Percentiles rank a stretch among this genome's conserved stretches.
Evolutionary conservation across 495 filamentous ascomycete genomes (phyloP).

Genomic region (Sordaria brevicollis): DNA sequence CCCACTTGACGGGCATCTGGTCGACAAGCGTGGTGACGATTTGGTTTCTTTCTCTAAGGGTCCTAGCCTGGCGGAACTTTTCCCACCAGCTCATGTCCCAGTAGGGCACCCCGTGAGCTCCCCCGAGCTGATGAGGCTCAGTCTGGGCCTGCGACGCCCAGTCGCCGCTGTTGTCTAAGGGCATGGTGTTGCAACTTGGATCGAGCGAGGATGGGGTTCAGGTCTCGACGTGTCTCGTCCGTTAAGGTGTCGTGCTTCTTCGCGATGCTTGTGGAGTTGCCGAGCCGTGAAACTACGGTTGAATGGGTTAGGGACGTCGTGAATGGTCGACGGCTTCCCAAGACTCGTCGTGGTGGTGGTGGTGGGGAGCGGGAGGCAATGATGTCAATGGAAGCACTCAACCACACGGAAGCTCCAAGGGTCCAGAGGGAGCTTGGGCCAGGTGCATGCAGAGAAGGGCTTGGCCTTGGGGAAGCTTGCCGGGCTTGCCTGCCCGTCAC

Average conservation of each 20-base stretch:
- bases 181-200: background rate
- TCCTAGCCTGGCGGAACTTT: background rate
- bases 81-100: background rate
- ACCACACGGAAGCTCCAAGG: background rate
- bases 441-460: background rate
- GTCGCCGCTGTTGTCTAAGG: background rate
- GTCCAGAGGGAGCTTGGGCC: background rate
- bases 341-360: too few species aligned
- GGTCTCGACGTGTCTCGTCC: background rate
- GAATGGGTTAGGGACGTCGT: background rate
- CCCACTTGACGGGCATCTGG: slow-evolving; percentile 1
- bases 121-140: background rate
- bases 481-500: background rate
- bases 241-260: background rate
- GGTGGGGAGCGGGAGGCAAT: background rate
- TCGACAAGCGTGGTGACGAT: background rate
- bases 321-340: background rate
- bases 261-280: background rate
- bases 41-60: background rate
- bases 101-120: background rate
- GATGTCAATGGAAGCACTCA: background rate
- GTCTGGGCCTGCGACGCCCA: background rate
- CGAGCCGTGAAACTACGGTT: background rate
- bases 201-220: background rate
- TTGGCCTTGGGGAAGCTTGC: background rate